Conservation (phyloP, 306 rosid genomes). For the Canavalia ensiformis region DNA sequence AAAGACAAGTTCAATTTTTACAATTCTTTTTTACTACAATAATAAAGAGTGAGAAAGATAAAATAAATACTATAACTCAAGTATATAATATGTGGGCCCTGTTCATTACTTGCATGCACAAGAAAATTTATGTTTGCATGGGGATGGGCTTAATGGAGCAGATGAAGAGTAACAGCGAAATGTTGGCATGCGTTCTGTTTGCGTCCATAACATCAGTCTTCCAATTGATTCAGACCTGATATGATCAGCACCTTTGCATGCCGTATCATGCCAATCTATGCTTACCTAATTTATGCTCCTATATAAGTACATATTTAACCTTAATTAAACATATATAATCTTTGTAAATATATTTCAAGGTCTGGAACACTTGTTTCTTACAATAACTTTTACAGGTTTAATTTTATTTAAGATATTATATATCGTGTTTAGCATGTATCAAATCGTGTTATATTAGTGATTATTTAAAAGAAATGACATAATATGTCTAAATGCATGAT, state of each 20-base stretch:
- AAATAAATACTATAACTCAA: too few relatives aligned
- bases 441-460: too few relatives aligned
- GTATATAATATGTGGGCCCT: conserved; percentile 8
- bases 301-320: background rate
- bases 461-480: too few relatives aligned
- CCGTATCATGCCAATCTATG: conserved; percentile 74
- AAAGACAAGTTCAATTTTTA: too few relatives aligned
- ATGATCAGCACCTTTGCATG: conserved; percentile 62
- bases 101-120: conserved; percentile 24
- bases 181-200: background rate
- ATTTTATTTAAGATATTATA: too few relatives aligned
- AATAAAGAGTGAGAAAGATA: too few relatives aligned
- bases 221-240: conserved; percentile 21
- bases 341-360: too few relatives aligned
- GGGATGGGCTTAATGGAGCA: background rate
- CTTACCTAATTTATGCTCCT: background rate
- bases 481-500: too few relatives aligned
- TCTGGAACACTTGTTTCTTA: too few relatives aligned
- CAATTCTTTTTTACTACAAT: too few relatives aligned
- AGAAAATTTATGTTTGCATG: conserved; percentile 3
- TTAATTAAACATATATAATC: background rate
- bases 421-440: too few relatives aligned
- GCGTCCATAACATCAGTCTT: background rate
- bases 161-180: background rate
- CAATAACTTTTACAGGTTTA: too few relatives aligned